Evolutionary conservation across 1,284 basidiomycete species (phyloP).

Genomic region (Rhodofomes roseus): DNA sequence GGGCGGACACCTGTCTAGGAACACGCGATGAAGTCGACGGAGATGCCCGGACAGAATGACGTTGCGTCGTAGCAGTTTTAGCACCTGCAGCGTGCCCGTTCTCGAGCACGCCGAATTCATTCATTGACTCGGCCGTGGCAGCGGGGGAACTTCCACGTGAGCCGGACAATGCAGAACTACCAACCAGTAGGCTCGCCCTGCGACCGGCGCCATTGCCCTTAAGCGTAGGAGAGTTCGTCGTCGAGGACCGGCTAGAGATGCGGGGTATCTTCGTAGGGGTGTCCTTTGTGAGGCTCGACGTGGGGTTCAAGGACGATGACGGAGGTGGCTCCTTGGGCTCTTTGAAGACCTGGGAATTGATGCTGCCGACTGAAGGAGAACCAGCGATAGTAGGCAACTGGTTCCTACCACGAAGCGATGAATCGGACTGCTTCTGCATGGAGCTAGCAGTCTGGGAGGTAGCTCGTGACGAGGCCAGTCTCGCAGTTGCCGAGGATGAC

Average conservation of each 20-base stretch:
- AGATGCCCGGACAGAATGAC: constrained; percentile 54
- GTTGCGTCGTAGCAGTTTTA: constrained; percentile 31
- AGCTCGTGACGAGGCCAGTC: constrained; percentile 54
- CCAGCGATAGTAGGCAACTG: constrained; percentile 86
- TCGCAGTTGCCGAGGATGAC: constrained; percentile 36
- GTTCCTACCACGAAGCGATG: constrained; percentile 69
- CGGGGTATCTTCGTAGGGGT: constrained; percentile 94
- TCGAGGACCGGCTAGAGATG: constrained; percentile 77
- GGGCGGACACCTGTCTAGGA: constrained; percentile 61
- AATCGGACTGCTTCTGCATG: constrained; percentile 77
- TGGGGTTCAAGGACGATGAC: constrained; percentile 46
- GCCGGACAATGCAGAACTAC: constrained; percentile 36
- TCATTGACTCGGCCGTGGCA: constrained; percentile 42
- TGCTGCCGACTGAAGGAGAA: constrained; percentile 79
- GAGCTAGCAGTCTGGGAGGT: constrained; percentile 77
- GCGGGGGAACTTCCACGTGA: constrained; percentile 66
- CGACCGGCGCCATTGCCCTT: constrained; percentile 53
- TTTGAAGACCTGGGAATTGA: constrained; percentile 41
- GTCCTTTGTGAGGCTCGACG: constrained; percentile 60
- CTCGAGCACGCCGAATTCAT: constrained; percentile 80
- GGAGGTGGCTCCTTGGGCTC: constrained; percentile 56
- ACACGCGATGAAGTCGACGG: constrained; percentile 51
- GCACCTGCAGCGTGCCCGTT: constrained; percentile 42
- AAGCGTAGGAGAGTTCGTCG: constrained; percentile 60
- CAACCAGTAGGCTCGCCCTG: constrained; percentile 58